These are phyloP conservation scores for Alopecurus myosuroides DNA, from an alignment of 176 grass and related monocot species.

Conservation along the genomic window DNA sequence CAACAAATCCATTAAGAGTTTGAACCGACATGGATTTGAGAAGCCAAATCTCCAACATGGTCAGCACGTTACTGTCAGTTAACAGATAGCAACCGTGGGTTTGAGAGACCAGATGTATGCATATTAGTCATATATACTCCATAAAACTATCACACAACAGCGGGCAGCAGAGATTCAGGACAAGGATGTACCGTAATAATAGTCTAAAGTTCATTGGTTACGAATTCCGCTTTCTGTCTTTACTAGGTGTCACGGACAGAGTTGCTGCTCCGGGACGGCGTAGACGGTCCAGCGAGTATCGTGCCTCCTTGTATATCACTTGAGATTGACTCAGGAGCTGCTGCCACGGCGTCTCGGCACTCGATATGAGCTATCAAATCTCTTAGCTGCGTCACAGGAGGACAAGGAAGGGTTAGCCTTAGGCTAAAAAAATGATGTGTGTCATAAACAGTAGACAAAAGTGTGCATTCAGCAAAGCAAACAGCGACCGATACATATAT, in stretches of 20 bases:
- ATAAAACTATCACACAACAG: neutral
- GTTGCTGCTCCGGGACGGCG: constrained; percentile 23
- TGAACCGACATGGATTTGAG: neutral
- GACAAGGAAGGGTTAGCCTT: neutral
- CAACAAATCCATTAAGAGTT: neutral
- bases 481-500: neutral
- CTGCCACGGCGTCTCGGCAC: constrained; percentile 21
- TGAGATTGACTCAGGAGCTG: constrained; percentile 16
- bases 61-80: neutral
- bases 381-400: constrained; percentile 47
- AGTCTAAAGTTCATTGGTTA: neutral
- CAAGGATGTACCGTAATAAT: constrained; percentile 4
- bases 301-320: constrained; percentile 40
- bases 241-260: constrained; percentile 3
- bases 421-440: neutral
- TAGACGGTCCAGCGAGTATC: constrained; percentile 15
- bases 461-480: constrained; percentile 9
- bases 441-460: neutral
- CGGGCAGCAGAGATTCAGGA: neutral
- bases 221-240: constrained; percentile 10
- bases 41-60: neutral
- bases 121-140: neutral
- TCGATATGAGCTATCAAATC: constrained; percentile 66
- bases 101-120: neutral
- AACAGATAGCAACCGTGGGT: neutral